Conservation (phyloP, 148 eudicot genomes). For the Amaranthus palmeri region DNA sequence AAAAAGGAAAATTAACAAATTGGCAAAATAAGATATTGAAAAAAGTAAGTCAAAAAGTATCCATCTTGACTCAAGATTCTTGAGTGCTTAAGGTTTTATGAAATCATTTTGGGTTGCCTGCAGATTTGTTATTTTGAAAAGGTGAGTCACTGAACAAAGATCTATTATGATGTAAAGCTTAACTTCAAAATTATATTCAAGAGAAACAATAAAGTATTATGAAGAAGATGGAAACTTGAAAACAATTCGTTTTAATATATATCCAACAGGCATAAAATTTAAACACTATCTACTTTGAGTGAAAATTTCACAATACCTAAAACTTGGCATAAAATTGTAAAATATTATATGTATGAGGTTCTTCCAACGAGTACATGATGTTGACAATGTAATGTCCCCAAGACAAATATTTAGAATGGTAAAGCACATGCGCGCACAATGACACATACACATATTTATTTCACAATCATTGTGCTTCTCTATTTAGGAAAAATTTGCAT, state of each 20-base stretch:
- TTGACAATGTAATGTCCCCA: not conserved
- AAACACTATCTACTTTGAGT: not conserved
- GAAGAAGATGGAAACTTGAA: not conserved
- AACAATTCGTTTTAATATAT: not conserved
- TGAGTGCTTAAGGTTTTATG: not conserved
- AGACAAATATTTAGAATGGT: not conserved
- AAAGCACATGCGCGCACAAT: not conserved
- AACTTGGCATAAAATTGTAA: not conserved
- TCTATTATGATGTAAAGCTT: not conserved
- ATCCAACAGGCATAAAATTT: not conserved
- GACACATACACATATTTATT: no score
- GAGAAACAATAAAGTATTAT: not conserved
- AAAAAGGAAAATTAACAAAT: slow-evolving; percentile 2
- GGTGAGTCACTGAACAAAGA: not conserved
- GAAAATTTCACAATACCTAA: not conserved
- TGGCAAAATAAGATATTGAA: not conserved
- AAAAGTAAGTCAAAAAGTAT: not conserved
- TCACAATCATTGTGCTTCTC: no score
- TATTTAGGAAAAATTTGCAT: no score
- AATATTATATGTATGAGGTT: not conserved
- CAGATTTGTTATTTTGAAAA: not conserved
- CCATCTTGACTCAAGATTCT: not conserved
- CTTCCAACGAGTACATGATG: not conserved
- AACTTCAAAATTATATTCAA: not conserved
- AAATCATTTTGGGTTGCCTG: not conserved